Percentiles rank a stretch among this genome's conserved stretches.
These are phyloP conservation scores for Rhodotorula sp. DNA, from an alignment of 1,284 basidiomycete species.

Conservation along the genomic window DNA sequence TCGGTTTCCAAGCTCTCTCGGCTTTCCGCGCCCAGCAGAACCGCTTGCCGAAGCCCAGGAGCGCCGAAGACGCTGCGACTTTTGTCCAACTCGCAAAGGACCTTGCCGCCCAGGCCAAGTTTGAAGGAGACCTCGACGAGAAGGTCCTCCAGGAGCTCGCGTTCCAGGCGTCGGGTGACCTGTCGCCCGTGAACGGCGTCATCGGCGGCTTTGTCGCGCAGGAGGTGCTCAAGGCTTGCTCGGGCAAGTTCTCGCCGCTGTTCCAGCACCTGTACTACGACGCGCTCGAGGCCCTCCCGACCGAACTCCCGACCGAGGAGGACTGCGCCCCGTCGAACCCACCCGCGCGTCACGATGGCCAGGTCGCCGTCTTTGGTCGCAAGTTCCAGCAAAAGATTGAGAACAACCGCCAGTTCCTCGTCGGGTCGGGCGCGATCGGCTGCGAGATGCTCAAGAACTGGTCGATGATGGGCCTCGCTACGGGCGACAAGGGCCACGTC, in stretches of 20 bases:
- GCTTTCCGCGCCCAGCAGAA: slow-evolving; percentile 66
- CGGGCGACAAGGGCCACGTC: slow-evolving; percentile 76
- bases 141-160: slow-evolving; percentile 76
- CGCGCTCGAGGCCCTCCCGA: slow-evolving; percentile 89
- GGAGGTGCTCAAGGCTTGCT: slow-evolving; percentile 95
- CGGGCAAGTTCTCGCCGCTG: slow-evolving; percentile 98
- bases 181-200: slow-evolving; percentile 89
- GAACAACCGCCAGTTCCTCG: slow-evolving; percentile 91
- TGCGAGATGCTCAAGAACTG: slow-evolving; percentile 99
- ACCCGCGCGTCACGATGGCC: slow-evolving; percentile 81
- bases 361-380: slow-evolving; percentile 94
- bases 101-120: slow-evolving; percentile 56
- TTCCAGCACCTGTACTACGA: slow-evolving; percentile 96
- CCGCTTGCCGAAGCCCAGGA: slow-evolving; percentile 78
- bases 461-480: slow-evolving; percentile 97
- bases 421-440: slow-evolving; percentile 96
- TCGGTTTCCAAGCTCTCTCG: slow-evolving; percentile 91
- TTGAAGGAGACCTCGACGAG: slow-evolving; percentile 73
- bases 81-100: slow-evolving; percentile 76
- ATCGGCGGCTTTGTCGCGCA: slow-evolving; percentile 98
- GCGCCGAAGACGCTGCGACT: slow-evolving; percentile 72
- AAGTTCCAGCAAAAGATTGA: slow-evolving; percentile 90
- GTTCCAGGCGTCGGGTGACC: slow-evolving; percentile 89
- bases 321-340: slow-evolving; percentile 76
- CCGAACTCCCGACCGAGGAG: slow-evolving; percentile 69